Evolutionary conservation across 176 grass and related monocot genomes (phyloP).

Genomic region (Poa annua): DNA sequence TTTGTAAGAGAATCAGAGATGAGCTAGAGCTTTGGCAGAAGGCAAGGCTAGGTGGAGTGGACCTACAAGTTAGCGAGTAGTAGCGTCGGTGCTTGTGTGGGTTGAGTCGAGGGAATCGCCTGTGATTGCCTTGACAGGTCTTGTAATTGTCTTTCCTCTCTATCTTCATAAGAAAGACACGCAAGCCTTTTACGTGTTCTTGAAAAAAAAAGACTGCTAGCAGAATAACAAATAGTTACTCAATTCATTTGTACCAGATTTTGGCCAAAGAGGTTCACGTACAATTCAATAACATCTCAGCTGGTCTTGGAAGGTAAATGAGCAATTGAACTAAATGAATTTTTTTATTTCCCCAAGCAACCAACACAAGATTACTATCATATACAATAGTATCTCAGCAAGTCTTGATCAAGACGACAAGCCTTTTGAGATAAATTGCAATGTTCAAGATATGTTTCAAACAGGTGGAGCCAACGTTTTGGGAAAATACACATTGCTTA

Average conservation of each 20-base stretch:
- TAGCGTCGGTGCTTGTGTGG: too few species aligned
- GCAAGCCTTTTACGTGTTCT: too few species aligned
- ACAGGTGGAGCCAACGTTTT: neutral
- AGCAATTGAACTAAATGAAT: neutral
- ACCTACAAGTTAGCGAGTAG: too few species aligned
- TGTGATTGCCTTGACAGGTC: too few species aligned
- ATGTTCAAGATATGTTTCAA: neutral
- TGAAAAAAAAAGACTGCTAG: neutral
- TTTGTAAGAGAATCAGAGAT: too few species aligned
- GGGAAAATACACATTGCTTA: neutral
- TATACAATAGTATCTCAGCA: conserved; percentile 5
- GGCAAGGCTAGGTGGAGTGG: too few species aligned
- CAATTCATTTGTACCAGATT: neutral
- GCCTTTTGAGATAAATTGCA: conserved; percentile 17
- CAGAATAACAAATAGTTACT: conserved; percentile 23
- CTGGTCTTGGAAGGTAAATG: neutral
- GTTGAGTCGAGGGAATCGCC: too few species aligned
- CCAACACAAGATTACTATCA: neutral
- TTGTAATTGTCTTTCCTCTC: too few species aligned
- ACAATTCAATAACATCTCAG: neutral
- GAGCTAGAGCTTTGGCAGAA: too few species aligned
- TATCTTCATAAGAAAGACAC: too few species aligned
- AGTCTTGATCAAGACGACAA: conserved; percentile 4
- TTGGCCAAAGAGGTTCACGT: neutral
- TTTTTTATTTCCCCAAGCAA: neutral